Base-by-base conservation (phyloP, 352 stramenopile species). In the Phytopythium mirpurense region DNA sequence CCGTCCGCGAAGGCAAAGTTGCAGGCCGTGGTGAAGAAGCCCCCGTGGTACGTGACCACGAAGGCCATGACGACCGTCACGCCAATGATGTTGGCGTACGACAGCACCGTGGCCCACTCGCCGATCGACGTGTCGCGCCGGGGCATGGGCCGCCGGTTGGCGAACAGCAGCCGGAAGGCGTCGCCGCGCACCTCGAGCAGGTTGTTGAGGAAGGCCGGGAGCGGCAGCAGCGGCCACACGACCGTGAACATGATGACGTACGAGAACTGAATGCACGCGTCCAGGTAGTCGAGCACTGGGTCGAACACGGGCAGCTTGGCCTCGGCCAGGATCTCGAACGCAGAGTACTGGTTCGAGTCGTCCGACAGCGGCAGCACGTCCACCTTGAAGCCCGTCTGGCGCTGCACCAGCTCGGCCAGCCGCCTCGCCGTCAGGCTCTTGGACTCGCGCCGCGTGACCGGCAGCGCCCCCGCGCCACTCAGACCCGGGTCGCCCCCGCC, bases 211-310 rank as follows among this genome's bases (percentile, higher is more conserved):
- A 91, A 92, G n/a, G 86, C 86, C 23, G 83, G 82, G 37, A 94
- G 78, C 32, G 86, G 86, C 49, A 96, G 55, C 38, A 96, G 58
- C n/a, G 83, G 83, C 86, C 86, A 96, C 54, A 93, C 86, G 10
- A 91, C 83, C 5, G 83, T 94, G 52, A 96, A 96, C 86, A 96
- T 96, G 60, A 93, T 72, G 50, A 96, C 80, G 57, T 94, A 96
- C 7, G 83, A 93, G 51, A 96, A 92, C 65, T 96, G 86, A 51
- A 96, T 93, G 56, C 80, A 87, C 9, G 85, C 79, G 58, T 93
- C 83, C 56, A 96, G 58, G 56, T 96, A 96, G 63, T 96, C 86
- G 34, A 92, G 64, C 60, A 88, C 83, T 24, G 85, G 78, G 42
- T 93, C 83, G 37, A 93, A 96, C 0, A 89, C 66, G 12, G 83